Conservation (phyloP, 176 grass and related monocot species). For the Tuctoria greenei region DNA sequence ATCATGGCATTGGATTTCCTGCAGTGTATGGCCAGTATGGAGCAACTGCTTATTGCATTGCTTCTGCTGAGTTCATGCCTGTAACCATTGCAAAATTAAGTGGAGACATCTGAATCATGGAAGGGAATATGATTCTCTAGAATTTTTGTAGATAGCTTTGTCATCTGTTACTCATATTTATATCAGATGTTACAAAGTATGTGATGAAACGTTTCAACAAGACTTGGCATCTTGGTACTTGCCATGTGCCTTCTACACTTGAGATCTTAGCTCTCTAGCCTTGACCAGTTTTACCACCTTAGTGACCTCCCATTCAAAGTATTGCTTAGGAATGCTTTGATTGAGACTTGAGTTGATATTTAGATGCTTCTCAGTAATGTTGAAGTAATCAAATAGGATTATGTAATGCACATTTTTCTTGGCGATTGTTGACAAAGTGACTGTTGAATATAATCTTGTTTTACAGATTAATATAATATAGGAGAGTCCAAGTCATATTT, state of each 20-base stretch:
- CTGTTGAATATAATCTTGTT: too few relatives aligned
- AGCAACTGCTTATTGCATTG: conserved; percentile 21
- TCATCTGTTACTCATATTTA: neutral
- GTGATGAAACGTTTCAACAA: neutral
- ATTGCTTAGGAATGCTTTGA: too few relatives aligned
- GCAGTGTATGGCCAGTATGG: neutral
- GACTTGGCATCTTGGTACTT: neutral
- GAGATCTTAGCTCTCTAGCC: too few relatives aligned
- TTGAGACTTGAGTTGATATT: too few relatives aligned
- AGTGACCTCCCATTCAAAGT: too few relatives aligned
- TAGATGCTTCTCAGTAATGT: neutral
- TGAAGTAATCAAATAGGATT: too few relatives aligned
- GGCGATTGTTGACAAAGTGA: neutral
- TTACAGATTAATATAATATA: too few relatives aligned
- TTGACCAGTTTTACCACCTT: too few relatives aligned
- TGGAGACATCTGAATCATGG: conserved; percentile 14
- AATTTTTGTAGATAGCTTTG: neutral
- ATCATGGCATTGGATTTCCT: conserved; percentile 14
- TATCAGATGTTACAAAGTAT: neutral
- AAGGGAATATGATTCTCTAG: conserved; percentile 31
- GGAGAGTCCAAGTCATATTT: too few relatives aligned
- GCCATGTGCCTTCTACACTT: neutral
- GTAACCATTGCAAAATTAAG: conserved; percentile 1
- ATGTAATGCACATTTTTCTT: neutral
- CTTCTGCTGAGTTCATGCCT: conserved; percentile 14